These are phyloP conservation scores for Tulasnella sp. DNA, from an alignment of 768 basidiomycete species.

Conservation along the genomic window DNA sequence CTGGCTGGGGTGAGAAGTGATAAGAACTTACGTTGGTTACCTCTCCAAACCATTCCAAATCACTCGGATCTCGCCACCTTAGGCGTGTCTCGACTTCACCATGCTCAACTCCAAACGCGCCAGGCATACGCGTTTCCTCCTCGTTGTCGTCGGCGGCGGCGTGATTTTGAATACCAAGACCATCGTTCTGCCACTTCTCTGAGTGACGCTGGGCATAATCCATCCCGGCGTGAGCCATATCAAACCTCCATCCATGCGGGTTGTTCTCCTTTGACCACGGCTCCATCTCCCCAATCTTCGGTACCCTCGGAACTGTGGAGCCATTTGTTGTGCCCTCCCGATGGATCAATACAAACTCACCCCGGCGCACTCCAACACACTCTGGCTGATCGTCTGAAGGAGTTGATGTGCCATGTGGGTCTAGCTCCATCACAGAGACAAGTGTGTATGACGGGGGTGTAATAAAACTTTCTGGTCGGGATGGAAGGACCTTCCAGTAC, in stretches of 20 bases:
- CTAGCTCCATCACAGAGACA: constrained; percentile 78
- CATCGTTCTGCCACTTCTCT: background rate
- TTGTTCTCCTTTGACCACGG: constrained; percentile 55
- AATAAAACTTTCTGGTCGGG: constrained; percentile 29
- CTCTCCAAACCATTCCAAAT: constrained; percentile 74
- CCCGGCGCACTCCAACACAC: constrained; percentile 61
- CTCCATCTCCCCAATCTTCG: constrained; percentile 76
- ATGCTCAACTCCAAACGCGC: background rate
- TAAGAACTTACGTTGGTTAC: constrained; percentile 50
- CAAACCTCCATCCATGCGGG: constrained; percentile 13
- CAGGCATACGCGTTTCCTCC: background rate
- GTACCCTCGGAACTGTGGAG: constrained; percentile 53
- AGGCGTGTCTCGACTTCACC: constrained; percentile 1
- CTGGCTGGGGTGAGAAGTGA: background rate
- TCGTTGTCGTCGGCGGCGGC: background rate
- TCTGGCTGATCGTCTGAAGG: constrained; percentile 33
- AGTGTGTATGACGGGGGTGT: constrained; percentile 35
- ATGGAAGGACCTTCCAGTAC: constrained; percentile 29
- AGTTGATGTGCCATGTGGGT: constrained; percentile 57
- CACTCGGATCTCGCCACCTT: constrained; percentile 21
- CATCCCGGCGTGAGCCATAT: constrained; percentile 13
- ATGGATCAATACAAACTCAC: constrained; percentile 79
- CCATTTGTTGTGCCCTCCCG: constrained; percentile 61
- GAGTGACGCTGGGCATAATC: background rate
- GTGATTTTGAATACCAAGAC: background rate